A percentile compares a stretch with the other conserved stretches of the same genome.
phyloP scores from a whole-genome alignment of 1,284 basidiomycete genomes.

The Marasmius sp. region DNA sequence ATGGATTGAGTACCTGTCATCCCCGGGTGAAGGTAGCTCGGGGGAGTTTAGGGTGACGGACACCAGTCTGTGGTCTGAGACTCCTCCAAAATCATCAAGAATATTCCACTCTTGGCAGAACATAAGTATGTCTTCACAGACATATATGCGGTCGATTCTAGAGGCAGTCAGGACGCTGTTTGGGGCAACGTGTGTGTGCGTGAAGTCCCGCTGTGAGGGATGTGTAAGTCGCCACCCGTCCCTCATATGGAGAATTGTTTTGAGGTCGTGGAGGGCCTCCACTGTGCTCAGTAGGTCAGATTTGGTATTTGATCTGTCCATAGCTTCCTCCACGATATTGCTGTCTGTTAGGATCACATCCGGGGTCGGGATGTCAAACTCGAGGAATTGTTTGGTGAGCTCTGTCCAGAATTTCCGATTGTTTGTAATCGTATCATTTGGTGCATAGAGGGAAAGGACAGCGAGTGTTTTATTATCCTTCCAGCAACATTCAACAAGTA shows the following conservation, averaged over 20 bases:
- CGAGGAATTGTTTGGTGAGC: no score
- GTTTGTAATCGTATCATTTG: no score
- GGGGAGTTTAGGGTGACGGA: background rate
- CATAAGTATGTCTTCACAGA: background rate
- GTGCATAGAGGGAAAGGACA: no score
- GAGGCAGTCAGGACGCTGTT: background rate
- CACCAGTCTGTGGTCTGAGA: conserved; percentile 13
- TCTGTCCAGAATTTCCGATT: no score
- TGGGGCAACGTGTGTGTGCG: background rate
- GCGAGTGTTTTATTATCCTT: no score
- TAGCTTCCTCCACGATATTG: no score
- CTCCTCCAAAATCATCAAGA: background rate
- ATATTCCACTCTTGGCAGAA: conserved; percentile 8
- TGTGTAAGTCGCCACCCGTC: background rate
- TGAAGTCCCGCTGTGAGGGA: background rate
- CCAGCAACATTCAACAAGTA: no score
- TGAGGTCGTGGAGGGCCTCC: background rate
- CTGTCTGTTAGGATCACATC: no score
- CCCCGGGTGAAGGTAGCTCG: conserved; percentile 5
- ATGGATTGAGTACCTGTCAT: conserved; percentile 8
- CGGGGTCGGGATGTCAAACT: no score
- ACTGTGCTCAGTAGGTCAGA: background rate
- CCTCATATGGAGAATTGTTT: background rate
- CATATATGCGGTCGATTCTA: background rate
- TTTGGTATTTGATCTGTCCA: background rate